Evolutionary conservation across 345 rosid species (phyloP), one percentile per base, ranked within the genome.

Genomic region (Orychophragmus violaceus): DNA sequence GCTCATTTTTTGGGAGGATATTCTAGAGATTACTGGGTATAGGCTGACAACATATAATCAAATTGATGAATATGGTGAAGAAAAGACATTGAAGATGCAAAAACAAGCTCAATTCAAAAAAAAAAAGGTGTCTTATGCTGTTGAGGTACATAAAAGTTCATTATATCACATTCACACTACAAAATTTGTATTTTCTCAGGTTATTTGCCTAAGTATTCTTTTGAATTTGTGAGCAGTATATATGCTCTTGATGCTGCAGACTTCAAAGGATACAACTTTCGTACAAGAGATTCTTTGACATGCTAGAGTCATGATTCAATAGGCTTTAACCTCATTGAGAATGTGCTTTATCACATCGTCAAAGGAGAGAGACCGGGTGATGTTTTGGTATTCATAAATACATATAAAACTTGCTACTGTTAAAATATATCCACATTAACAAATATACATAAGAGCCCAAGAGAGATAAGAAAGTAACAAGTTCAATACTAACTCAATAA

Each of bases 241-340:
- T 89, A 81, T 82, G 88, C 86, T 14, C 78, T 85, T 77, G 90
- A 85, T 89, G n/a, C n/a, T n/a, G n/a, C n/a, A n/a, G n/a, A n/a
- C n/a, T n/a, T n/a, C n/a, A n/a, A n/a, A n/a, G n/a, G 77, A 24
- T 86, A 77, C 74, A 77, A 83, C 51, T 39, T 30, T 12, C 78
- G 80, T 29, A 89, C 96, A 45, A 83, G 30, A 48, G 89, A 92
- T 27, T 92, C 98, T 58, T 58, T 92, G 67, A 80, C 87, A 35
- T 83, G 82, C 69, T 92, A 96, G 98, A 89, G 87, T 79, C 96
- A 96, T 1, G 98, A 92, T 69, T 84, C 98, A 23, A 80, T 92
- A 71, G 98, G 96, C 58, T 92, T 92, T 75, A 92, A 92, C 75
- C 89, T 92, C 70, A 85, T 89, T 59, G 96, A 89, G 80, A 85